Percentiles rank a stretch among this genome's conserved stretches.
Conservation (phyloP, 2,329 filamentous ascomycete species). For the Aspergillus aculeatus region DNA sequence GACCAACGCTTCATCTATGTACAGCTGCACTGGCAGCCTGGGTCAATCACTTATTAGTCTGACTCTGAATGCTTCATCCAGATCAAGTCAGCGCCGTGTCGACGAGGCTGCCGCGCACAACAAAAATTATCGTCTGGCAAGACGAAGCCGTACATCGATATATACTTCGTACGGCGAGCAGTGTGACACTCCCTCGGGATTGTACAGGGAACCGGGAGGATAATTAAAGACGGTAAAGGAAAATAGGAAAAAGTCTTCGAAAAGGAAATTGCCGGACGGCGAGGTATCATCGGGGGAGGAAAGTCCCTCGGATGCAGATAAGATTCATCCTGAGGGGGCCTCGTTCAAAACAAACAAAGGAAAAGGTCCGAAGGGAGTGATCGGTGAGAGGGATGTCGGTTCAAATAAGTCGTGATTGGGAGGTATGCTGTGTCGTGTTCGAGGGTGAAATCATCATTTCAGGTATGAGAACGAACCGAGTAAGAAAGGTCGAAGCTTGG, state of each 20-base stretch:
- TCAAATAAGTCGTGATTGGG: constrained; percentile 2
- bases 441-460: not conserved
- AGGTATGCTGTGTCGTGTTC: not conserved
- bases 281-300: constrained; percentile 22
- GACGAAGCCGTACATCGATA: constrained; percentile 26
- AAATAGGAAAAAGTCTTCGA: constrained; percentile 28
- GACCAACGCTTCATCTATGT: constrained; percentile 30
- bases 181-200: constrained; percentile 20
- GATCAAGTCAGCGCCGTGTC: not conserved
- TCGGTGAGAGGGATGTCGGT: constrained; percentile 12
- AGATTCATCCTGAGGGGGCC: constrained; percentile 1
- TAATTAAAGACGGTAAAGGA: constrained; percentile 34
- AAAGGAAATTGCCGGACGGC: constrained; percentile 26
- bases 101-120: constrained; percentile 14
- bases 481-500: not conserved
- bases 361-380: constrained; percentile 18
- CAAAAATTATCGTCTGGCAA: constrained; percentile 16
- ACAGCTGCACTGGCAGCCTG: constrained; percentile 29
- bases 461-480: not conserved
- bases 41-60: not conserved
- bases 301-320: constrained; percentile 16
- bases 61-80: not conserved
- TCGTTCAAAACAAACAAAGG: constrained; percentile 24
- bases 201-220: constrained; percentile 31
- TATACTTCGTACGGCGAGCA: constrained; percentile 30